Conservation (phyloP, 495 filamentous ascomycete genomes). For the Penicillium pulvis region DNA sequence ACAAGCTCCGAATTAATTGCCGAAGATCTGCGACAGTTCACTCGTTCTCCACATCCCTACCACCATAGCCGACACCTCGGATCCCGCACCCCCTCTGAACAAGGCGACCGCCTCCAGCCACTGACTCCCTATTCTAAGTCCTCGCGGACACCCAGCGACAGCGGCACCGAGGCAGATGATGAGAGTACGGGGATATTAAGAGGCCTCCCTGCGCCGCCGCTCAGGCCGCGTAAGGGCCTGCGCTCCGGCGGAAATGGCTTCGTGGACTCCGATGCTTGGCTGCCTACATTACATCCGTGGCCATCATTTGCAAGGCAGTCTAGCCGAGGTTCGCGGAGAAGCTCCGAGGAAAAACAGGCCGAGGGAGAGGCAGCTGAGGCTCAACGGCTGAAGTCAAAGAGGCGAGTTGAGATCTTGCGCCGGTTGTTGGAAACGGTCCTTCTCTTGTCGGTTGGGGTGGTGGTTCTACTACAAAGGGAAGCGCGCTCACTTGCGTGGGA, state of each 20-base stretch:
- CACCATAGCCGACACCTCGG: conserved; percentile 46
- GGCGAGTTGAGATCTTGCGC: conserved; percentile 47
- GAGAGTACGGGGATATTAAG: conserved; percentile 72
- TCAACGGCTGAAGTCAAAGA: conserved; percentile 33
- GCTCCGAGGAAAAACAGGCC: conserved; percentile 40
- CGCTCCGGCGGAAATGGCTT: conserved; percentile 51
- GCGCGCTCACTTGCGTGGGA: conserved; percentile 39
- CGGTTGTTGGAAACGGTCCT: conserved; percentile 47
- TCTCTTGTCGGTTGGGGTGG: conserved; percentile 46
- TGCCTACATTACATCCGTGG: conserved; percentile 39
- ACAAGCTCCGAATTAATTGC: conserved; percentile 23
- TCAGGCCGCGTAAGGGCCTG: conserved; percentile 74
- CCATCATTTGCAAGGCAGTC: conserved; percentile 38
- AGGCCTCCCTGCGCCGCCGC: conserved; percentile 74
- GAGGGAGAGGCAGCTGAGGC: conserved; percentile 30
- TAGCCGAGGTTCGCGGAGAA: conserved; percentile 37
- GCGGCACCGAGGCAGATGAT: conserved; percentile 90
- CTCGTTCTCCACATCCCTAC: conserved; percentile 80
- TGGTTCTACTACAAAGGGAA: conserved; percentile 37
- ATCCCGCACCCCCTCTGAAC: conserved; percentile 29
- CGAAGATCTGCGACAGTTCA: conserved; percentile 52
- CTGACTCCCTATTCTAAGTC: conserved; percentile 29
- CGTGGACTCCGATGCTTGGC: conserved; percentile 37
- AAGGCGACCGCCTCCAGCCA: conserved; percentile 29
- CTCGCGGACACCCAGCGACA: conserved; percentile 72